Percentiles rank a stretch among this genome's conserved stretches.
These are phyloP conservation scores for Candida taoyuanica DNA, from an alignment of 805 yeast species.

Conservation along the genomic window DNA sequence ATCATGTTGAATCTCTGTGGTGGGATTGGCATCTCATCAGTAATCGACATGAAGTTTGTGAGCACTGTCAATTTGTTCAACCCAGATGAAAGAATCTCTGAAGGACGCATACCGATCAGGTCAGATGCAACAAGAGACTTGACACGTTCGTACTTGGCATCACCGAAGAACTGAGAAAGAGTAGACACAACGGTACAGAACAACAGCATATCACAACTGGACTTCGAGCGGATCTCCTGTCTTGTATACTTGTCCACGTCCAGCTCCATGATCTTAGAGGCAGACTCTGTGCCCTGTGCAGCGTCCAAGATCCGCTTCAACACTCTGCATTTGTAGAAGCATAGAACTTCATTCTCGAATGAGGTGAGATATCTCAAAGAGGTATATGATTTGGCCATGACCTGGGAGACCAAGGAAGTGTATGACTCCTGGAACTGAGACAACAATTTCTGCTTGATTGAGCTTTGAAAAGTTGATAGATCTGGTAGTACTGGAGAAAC, in stretches of 20 bases:
- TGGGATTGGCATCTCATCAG: slow-evolving; percentile 40
- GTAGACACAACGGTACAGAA: slow-evolving; percentile 32
- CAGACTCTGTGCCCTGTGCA: slow-evolving; percentile 5
- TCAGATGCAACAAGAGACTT: slow-evolving; percentile 65
- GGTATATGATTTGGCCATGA: slow-evolving; percentile 15
- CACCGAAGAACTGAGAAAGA: slow-evolving; percentile 32
- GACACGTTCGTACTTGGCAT: slow-evolving; percentile 41
- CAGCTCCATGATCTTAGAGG: slow-evolving; percentile 23
- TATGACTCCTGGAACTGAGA: slow-evolving; percentile 17
- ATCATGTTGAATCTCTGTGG: slow-evolving; percentile 63
- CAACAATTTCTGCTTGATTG: not conserved
- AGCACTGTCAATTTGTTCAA: slow-evolving; percentile 45
- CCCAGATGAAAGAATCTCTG: slow-evolving; percentile 40
- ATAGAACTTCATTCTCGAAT: slow-evolving; percentile 4
- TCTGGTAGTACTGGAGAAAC: not conserved
- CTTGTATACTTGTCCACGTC: slow-evolving; percentile 32
- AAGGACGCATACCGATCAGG: slow-evolving; percentile 47
- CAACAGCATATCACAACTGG: slow-evolving; percentile 23
- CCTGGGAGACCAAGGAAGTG: slow-evolving; percentile 17
- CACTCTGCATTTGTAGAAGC: slow-evolving; percentile 34
- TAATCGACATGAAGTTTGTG: slow-evolving; percentile 33
- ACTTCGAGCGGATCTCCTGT: slow-evolving; percentile 31
- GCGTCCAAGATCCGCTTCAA: slow-evolving; percentile 33
- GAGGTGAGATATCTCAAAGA: not conserved
- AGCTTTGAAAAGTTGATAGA: not conserved